Percentiles rank a stretch among this genome's conserved stretches.
Evolutionary conservation across 768 basidiomycete species (phyloP).

Genomic region (Podaxis sp.): DNA sequence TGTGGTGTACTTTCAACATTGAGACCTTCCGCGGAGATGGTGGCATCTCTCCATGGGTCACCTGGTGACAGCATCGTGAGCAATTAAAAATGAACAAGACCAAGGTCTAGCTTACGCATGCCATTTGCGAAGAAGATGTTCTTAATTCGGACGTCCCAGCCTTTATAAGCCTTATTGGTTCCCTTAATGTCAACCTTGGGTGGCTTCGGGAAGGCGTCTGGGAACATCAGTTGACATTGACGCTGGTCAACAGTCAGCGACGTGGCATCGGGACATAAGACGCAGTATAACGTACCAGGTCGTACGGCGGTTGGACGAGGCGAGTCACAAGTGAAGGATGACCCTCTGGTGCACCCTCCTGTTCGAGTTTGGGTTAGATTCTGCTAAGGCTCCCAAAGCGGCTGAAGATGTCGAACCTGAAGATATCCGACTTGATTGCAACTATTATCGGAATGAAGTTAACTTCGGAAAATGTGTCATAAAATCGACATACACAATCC

Average conservation of each 20-base stretch:
- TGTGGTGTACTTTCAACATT: conserved; percentile 39
- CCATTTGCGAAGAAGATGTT: conserved; percentile 70
- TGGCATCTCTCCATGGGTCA: conserved; percentile 71
- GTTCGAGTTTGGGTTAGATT: not conserved
- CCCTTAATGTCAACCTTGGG: conserved; percentile 36
- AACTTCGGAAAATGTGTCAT: too few species aligned
- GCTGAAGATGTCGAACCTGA: conserved; percentile 27
- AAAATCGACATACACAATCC: conserved; percentile 52
- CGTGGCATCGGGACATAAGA: not conserved
- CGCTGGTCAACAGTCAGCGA: conserved; percentile 32
- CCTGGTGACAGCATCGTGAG: conserved; percentile 30
- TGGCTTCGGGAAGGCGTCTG: conserved; percentile 45
- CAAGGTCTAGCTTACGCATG: conserved; percentile 41
- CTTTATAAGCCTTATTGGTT: conserved; percentile 49
- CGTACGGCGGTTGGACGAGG: conserved; percentile 50
- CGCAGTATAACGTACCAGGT: conserved; percentile 35
- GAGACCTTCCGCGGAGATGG: conserved; percentile 53
- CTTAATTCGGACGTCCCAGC: conserved; percentile 57
- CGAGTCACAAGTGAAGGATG: conserved; percentile 47
- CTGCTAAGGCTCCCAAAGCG: not conserved
- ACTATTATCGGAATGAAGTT: conserved; percentile 26
- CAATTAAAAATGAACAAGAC: not conserved
- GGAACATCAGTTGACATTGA: conserved; percentile 69
- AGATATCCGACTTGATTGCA: conserved; percentile 69
- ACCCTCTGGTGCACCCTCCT: conserved; percentile 39